phyloP scores from a whole-genome alignment of 164 flowering plant species.

The Magnolia officinalis region DNA sequence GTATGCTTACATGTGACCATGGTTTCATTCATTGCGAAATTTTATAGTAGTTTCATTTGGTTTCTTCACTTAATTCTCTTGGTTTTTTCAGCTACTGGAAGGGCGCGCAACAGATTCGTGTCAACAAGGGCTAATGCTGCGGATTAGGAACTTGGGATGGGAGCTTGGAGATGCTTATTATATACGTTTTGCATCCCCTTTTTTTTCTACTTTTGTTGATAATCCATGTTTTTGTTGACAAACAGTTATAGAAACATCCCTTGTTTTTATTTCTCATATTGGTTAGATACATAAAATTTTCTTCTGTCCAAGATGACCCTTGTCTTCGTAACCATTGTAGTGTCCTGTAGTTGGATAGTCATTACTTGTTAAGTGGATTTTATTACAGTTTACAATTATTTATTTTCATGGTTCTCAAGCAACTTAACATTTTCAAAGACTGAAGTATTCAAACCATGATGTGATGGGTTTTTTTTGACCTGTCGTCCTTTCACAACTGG shows the following conservation, averaged over 20 bases:
- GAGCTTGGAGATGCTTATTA: neutral
- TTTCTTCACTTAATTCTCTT: neutral
- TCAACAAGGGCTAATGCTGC: slow-evolving; percentile 65
- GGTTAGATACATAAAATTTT: neutral
- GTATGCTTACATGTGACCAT: neutral
- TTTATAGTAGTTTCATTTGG: neutral
- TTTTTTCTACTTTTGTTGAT: neutral
- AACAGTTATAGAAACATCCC: neutral
- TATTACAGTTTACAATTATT: too few species aligned
- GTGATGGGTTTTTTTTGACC: too few species aligned
- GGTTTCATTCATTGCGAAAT: neutral
- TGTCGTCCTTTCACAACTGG: too few species aligned
- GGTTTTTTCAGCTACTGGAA: slow-evolving; percentile 57
- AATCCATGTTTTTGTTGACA: neutral
- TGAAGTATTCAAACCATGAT: neutral
- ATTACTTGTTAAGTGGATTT: neutral
- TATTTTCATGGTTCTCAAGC: neutral
- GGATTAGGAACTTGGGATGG: neutral
- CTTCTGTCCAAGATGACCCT: neutral
- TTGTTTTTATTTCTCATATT: neutral
- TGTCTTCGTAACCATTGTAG: too few species aligned
- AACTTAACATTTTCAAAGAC: neutral
- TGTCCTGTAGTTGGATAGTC: too few species aligned
- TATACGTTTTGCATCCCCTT: neutral
- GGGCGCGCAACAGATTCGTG: slow-evolving; percentile 68